These are phyloP conservation scores for Candida germanica DNA, from an alignment of 805 yeast genomes.

Conservation along the genomic window DNA sequence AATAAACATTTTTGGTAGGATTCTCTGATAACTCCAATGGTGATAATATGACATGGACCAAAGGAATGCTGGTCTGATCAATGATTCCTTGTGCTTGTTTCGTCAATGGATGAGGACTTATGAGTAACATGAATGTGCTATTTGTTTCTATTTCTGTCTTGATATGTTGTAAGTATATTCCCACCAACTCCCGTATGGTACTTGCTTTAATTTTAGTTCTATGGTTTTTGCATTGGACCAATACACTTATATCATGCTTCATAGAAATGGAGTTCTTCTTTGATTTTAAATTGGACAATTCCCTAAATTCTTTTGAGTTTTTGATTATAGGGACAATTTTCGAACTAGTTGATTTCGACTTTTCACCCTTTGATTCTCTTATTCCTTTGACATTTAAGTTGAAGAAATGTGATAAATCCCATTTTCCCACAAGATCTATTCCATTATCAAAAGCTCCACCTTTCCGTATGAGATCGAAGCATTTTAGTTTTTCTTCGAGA, in stretches of 20 bases:
- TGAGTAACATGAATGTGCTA: constrained; percentile 38
- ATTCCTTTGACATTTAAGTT: constrained; percentile 11
- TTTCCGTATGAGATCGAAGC: constrained; percentile 37
- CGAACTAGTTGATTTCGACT: not conserved
- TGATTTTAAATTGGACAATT: constrained; percentile 5
- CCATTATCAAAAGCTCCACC: constrained; percentile 62
- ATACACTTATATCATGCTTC: constrained; percentile 32
- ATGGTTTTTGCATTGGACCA: constrained; percentile 58
- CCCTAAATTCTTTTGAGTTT: constrained; percentile 17
- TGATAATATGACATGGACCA: constrained; percentile 41
- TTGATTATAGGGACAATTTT: constrained; percentile 15
- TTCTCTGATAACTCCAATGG: constrained; percentile 25
- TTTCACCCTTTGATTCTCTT: not conserved
- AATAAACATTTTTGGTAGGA: constrained; percentile 19
- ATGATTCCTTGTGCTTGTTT: constrained; percentile 45
- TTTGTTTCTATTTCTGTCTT: constrained; percentile 15
- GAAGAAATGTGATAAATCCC: constrained; percentile 38
- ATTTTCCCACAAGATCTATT: constrained; percentile 51
- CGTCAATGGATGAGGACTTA: constrained; percentile 47
- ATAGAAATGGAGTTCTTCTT: constrained; percentile 17
- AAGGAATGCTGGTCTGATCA: constrained; percentile 44
- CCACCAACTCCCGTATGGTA: constrained; percentile 51
- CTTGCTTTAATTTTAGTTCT: constrained; percentile 42
- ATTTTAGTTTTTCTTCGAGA: constrained; percentile 35
- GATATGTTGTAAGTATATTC: constrained; percentile 44